phyloP scores from a whole-genome alignment of 2,329 filamentous ascomycete species.

The Diplodia corticola region DNA sequence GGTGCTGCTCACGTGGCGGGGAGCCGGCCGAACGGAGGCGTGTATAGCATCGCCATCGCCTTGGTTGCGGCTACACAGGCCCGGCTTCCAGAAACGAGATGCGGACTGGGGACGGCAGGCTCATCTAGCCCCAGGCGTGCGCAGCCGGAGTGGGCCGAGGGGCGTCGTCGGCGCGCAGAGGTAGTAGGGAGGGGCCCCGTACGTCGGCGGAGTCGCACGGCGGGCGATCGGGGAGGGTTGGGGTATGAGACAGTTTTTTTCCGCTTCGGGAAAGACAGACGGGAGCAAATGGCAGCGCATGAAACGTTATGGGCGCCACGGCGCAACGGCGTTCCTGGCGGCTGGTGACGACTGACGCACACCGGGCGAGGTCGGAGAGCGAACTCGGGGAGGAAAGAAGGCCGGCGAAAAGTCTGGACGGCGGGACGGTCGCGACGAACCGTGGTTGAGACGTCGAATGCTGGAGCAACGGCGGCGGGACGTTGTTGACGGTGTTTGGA shows the following conservation, averaged over 20 bases:
- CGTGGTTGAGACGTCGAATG: background rate
- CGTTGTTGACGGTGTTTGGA: background rate
- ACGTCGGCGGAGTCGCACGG: background rate
- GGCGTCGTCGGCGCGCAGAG: conserved; percentile 5
- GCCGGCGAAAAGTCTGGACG: background rate
- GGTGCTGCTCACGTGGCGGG: background rate
- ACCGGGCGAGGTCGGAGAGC: no score
- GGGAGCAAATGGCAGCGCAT: background rate
- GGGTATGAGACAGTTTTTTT: conserved; percentile 6
- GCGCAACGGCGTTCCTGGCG: conserved; percentile 15
- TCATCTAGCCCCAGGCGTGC: conserved; percentile 3
- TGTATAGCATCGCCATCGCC: background rate
- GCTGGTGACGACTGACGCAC: background rate
- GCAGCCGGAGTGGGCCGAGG: background rate
- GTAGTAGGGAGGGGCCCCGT: conserved; percentile 8
- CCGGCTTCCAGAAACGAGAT: background rate
- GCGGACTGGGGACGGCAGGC: background rate
- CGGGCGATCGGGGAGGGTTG: background rate
- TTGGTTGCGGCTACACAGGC: background rate
- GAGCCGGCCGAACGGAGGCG: background rate
- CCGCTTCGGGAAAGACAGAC: background rate
- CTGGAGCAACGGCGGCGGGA: conserved; percentile 4
- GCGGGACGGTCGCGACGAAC: background rate
- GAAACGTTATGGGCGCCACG: conserved; percentile 17
- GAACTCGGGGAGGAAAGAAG: conserved; percentile 1